Evolutionary conservation across 1,284 basidiomycete genomes (phyloP).

Genomic region (Trametes polyzona): DNA sequence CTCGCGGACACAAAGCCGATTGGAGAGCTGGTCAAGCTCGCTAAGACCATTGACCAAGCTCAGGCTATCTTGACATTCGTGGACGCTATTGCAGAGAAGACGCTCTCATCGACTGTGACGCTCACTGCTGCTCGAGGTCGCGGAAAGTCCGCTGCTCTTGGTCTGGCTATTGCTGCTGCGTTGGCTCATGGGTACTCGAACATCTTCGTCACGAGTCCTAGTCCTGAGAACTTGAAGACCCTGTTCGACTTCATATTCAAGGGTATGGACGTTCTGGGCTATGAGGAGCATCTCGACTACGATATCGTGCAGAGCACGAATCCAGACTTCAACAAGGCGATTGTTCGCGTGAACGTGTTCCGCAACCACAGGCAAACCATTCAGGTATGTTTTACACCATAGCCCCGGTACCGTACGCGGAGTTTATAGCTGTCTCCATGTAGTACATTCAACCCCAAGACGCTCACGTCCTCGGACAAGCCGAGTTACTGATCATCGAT

Average conservation of each 20-base stretch:
- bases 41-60: conserved; percentile 93
- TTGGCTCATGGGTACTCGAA: conserved; percentile 96
- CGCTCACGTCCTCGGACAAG: conserved; percentile 95
- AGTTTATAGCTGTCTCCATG: neutral
- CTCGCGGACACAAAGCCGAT: conserved; percentile 87
- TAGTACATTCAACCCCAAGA: conserved; percentile 99
- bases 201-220: conserved; percentile 97
- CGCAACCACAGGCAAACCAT: conserved; percentile 93
- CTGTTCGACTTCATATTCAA: conserved; percentile 99
- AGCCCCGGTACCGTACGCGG: neutral
- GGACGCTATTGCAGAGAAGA: conserved; percentile 91
- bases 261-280: conserved; percentile 92
- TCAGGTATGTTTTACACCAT: conserved; percentile 57
- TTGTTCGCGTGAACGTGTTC: conserved; percentile 96
- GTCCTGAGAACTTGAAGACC: conserved; percentile 97
- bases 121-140: conserved; percentile 95
- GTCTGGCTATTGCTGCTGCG: conserved; percentile 92
- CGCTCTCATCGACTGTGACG: conserved; percentile 92
- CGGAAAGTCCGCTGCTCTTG: conserved; percentile 96
- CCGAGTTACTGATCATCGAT: conserved; percentile 97
- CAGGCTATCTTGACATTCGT: conserved; percentile 92
- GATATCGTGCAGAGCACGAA: conserved; percentile 95
- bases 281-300: conserved; percentile 98
- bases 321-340: conserved; percentile 93
- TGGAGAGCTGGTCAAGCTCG: conserved; percentile 89